Evolutionary conservation across 176 grass and related monocot species (phyloP).

Genomic region (Ananas comosus): DNA sequence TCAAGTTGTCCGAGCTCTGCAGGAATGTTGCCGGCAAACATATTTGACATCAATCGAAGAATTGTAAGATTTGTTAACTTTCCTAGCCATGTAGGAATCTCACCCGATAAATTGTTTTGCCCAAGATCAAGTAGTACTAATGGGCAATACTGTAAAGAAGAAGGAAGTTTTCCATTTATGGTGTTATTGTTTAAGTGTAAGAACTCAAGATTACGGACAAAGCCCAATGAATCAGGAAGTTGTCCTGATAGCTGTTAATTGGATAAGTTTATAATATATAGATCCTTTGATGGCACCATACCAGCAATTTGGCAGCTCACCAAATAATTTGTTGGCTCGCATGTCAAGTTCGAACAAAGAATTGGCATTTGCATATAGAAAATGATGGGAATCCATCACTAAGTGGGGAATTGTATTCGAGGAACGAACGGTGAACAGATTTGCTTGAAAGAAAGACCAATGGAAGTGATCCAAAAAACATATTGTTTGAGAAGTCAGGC

Average conservation of each 20-base stretch:
- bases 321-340: conserved; percentile 8
- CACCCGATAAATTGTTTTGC: conserved; percentile 24
- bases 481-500: conserved; percentile 17
- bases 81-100: conserved; percentile 35
- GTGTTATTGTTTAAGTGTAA: conserved; percentile 23
- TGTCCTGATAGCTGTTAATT: too few species aligned
- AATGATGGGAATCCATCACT: conserved; percentile 13
- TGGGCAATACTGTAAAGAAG: conserved; percentile 4
- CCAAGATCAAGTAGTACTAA: conserved; percentile 29
- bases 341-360: background rate
- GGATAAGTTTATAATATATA: background rate
- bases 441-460: background rate
- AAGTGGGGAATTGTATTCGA: conserved; percentile 18
- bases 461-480: background rate
- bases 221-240: too few species aligned
- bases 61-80: background rate
- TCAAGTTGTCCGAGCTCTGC: background rate
- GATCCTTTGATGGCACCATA: background rate
- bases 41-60: conserved; percentile 21
- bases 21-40: conserved; percentile 29
- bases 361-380: conserved; percentile 1
- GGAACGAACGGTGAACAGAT: background rate
- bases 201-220: background rate
- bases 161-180: conserved; percentile 32
- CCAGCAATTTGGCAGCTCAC: conserved; percentile 1